Conservation (phyloP, 225 moss, liverwort and hornwort species). For the Physcomitrium patens region DNA sequence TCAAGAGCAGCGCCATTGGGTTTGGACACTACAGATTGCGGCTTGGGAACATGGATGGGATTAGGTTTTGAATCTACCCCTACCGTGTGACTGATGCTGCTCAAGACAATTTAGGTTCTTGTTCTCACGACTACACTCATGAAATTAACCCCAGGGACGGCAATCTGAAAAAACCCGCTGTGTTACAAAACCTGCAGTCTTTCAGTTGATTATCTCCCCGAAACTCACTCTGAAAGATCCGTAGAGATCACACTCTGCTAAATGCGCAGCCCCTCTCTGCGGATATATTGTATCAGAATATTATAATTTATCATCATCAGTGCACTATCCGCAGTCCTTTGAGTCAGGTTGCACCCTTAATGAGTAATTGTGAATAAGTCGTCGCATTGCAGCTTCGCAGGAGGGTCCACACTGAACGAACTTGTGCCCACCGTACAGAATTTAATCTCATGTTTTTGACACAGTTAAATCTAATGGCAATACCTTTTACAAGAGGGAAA, state of each 20-base stretch:
- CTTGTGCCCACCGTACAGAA: constrained; percentile 22
- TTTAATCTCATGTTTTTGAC: too few relatives aligned
- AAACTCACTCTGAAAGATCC: constrained; percentile 32
- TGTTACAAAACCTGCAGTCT: constrained; percentile 27
- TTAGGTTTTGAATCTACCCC: not conserved
- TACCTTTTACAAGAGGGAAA: too few relatives aligned
- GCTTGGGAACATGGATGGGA: not conserved
- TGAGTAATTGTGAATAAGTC: constrained; percentile 6
- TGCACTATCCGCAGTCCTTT: not conserved
- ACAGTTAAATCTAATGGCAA: too few relatives aligned
- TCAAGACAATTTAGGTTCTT: constrained; percentile 39
- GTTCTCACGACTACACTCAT: constrained; percentile 10
- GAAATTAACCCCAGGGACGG: constrained; percentile 37
- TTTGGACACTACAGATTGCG: constrained; percentile 8
- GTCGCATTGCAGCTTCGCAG: constrained; percentile 34
- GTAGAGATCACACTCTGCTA: constrained; percentile 31
- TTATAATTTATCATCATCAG: constrained; percentile 28
- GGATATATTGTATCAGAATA: constrained; percentile 38
- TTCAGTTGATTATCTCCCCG: constrained; percentile 16
- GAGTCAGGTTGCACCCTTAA: constrained; percentile 11
- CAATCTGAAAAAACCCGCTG: constrained; percentile 37
- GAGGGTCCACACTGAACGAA: constrained; percentile 42
- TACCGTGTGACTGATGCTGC: constrained; percentile 2
- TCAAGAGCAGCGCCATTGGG: constrained; percentile 34
- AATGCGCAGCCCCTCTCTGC: constrained; percentile 29